Percentiles rank a stretch among this genome's conserved stretches.
Conservation (phyloP, 2,329 filamentous ascomycete species). For the Alternaria sp. region DNA sequence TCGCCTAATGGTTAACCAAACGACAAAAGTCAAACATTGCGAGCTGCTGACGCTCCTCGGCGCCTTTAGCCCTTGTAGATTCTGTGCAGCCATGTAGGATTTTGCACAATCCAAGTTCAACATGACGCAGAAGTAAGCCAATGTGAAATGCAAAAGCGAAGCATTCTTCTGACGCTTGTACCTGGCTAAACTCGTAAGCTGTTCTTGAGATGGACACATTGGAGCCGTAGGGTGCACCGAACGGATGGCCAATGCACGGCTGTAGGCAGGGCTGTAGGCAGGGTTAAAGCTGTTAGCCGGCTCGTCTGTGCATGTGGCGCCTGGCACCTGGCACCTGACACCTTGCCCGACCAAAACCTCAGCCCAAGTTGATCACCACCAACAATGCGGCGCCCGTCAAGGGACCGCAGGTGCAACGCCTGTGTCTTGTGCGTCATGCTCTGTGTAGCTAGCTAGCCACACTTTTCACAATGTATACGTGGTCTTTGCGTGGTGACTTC, state of each 20-base stretch:
- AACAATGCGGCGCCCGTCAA: constrained; percentile 13
- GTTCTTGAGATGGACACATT: constrained; percentile 13
- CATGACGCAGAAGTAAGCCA: not conserved
- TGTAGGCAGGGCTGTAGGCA: constrained; percentile 6
- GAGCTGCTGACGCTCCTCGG: not conserved
- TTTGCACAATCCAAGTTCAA: not conserved
- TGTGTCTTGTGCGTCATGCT: constrained; percentile 10
- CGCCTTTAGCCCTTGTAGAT: not conserved
- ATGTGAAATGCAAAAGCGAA: not conserved
- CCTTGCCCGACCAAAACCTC: constrained; percentile 6
- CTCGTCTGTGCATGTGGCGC: not conserved
- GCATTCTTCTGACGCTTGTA: constrained; percentile 11
- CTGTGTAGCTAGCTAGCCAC: not conserved
- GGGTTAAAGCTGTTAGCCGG: constrained; percentile 10
- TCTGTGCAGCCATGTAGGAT: not conserved
- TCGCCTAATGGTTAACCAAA: not conserved
- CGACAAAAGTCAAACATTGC: not conserved
- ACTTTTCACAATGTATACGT: not conserved
- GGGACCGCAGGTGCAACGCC: constrained; percentile 14
- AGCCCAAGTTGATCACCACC: constrained; percentile 13
- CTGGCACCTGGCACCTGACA: not conserved
- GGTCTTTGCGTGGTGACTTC: constrained; percentile 3
- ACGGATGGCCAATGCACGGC: constrained; percentile 5
- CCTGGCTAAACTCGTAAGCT: constrained; percentile 11
- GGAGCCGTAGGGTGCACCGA: constrained; percentile 10